Conservation (phyloP, 495 filamentous ascomycete species). For the Massariosphaeria phaeospora region DNA sequence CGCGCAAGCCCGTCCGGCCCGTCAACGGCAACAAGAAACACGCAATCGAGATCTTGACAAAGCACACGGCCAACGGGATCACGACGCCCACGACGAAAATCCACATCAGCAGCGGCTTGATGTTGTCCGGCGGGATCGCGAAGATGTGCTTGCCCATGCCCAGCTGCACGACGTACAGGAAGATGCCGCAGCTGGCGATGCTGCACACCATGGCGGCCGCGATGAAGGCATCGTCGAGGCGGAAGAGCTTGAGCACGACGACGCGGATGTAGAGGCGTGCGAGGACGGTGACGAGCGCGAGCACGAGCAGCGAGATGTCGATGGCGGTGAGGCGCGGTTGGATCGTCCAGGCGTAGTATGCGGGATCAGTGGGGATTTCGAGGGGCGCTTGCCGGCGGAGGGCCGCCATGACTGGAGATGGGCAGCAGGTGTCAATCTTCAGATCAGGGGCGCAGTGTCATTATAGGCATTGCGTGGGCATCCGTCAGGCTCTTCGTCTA, state of each 20-base stretch:
- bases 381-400: conserved; percentile 10
- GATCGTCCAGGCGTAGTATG: conserved; percentile 11
- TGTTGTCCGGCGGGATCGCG: conserved; percentile 13
- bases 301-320: conserved; percentile 1
- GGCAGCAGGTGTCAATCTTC: not conserved
- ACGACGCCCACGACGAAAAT: conserved; percentile 20
- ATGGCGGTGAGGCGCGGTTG: conserved; percentile 12
- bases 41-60: conserved; percentile 35
- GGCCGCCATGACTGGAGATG: not conserved
- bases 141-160: conserved; percentile 30
- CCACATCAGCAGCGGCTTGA: conserved; percentile 19
- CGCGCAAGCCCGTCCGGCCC: conserved; percentile 13
- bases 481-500: not conserved
- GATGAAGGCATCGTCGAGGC: conserved; percentile 31
- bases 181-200: conserved; percentile 3
- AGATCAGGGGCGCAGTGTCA: not conserved
- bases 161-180: conserved; percentile 26
- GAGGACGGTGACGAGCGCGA: conserved; percentile 15
- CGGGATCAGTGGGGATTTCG: conserved; percentile 7
- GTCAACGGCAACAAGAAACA: conserved; percentile 34
- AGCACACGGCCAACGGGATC: conserved; percentile 9
- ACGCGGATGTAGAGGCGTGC: conserved; percentile 15
- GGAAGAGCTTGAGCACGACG: conserved; percentile 10
- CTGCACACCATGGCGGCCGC: conserved; percentile 24
- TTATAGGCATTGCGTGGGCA: not conserved